Evolutionary conservation across 805 yeast genomes (phyloP).

Genomic region (Blastobotrys robertii): DNA sequence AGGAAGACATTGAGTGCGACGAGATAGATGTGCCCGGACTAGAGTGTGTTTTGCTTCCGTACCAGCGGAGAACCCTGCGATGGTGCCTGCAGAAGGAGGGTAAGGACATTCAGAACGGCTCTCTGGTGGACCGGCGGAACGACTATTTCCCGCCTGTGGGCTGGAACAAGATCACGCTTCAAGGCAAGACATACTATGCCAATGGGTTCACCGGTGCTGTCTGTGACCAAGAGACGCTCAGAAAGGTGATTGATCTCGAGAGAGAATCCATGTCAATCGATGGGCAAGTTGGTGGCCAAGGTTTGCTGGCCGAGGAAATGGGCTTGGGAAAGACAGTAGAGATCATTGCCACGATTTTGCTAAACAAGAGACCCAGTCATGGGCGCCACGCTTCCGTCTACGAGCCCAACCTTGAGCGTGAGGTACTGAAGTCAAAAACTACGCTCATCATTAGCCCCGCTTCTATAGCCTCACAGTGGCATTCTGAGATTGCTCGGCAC

Average conservation of each 20-base stretch:
- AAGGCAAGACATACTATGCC: slow-evolving; percentile 16
- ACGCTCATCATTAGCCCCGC: slow-evolving; percentile 82
- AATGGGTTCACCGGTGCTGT: slow-evolving; percentile 20
- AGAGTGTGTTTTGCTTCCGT: slow-evolving; percentile 19
- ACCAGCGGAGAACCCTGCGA: slow-evolving; percentile 28
- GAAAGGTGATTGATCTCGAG: slow-evolving; percentile 2
- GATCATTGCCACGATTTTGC: slow-evolving; percentile 50
- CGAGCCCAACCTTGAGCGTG: slow-evolving; percentile 35
- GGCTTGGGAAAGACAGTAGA: slow-evolving; percentile 95
- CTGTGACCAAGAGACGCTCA: slow-evolving; percentile 8
- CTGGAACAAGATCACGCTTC: slow-evolving; percentile 14
- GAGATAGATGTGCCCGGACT: slow-evolving; percentile 4
- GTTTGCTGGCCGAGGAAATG: slow-evolving; percentile 89
- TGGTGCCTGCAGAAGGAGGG: slow-evolving; percentile 32
- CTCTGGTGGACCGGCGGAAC: background rate
- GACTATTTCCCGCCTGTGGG: slow-evolving; percentile 11
- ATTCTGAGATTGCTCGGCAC: slow-evolving; percentile 50
- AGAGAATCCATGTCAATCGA: background rate
- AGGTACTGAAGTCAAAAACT: slow-evolving; percentile 47
- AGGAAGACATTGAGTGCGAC: background rate
- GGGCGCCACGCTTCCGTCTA: slow-evolving; percentile 2
- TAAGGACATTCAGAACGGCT: slow-evolving; percentile 12
- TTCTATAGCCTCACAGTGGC: slow-evolving; percentile 80
- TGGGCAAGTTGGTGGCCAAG: slow-evolving; percentile 27
- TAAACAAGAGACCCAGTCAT: slow-evolving; percentile 45